Conservation (phyloP, 169 alveolate species). For the Cryptosporidium baileyi region DNA sequence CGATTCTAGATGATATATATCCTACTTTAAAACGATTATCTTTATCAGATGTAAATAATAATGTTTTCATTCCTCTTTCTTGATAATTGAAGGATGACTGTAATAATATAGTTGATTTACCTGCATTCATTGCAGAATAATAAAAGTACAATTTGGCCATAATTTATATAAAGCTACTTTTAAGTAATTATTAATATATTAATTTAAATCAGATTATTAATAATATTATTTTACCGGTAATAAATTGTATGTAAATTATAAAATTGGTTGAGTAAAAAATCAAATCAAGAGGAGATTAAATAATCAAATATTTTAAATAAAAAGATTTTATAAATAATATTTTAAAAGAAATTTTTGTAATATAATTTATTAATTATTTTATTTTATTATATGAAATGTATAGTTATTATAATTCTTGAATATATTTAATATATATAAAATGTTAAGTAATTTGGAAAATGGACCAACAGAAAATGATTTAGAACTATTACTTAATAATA, state of each 20-base stretch:
- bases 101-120: conserved; percentile 43
- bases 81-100: conserved; percentile 55
- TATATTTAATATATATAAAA: neutral
- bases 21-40: neutral
- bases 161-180: too few species aligned
- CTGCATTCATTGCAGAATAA: conserved; percentile 70
- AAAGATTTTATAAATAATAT: too few species aligned
- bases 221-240: too few species aligned
- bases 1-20: conserved; percentile 26
- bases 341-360: neutral
- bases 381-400: too few species aligned
- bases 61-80: conserved; percentile 54
- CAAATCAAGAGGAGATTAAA: too few species aligned
- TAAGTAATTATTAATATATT: too few species aligned
- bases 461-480: conserved; percentile 58
- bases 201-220: too few species aligned
- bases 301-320: too few species aligned
- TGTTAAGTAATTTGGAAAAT: conserved; percentile 50
- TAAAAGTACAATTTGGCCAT: conserved; percentile 58
- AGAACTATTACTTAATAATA: neutral
- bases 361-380: neutral
- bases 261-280: too few species aligned
- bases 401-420: neutral
- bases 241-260: too few species aligned
- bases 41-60: neutral